Percentiles rank a stretch among this genome's conserved stretches.
These are phyloP conservation scores for Cucumis melo DNA, from an alignment of 306 rosid species.

Conservation along the genomic window DNA sequence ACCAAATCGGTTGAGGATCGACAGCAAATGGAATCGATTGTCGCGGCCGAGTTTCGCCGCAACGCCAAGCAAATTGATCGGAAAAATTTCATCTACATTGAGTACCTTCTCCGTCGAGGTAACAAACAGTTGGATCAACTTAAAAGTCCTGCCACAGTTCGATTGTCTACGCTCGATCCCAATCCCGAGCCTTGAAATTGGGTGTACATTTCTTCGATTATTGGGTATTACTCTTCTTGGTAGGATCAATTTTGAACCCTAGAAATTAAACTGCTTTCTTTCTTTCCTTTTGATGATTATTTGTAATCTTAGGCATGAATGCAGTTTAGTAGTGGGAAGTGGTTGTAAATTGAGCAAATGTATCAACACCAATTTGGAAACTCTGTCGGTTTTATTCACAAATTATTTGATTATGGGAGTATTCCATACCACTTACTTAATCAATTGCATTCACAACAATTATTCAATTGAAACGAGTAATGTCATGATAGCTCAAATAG, in stretches of 20 bases:
- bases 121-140: slow-evolving; percentile 80
- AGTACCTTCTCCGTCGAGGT: slow-evolving; percentile 64
- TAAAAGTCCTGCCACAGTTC: slow-evolving; percentile 39
- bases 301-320: not conserved
- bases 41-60: slow-evolving; percentile 47
- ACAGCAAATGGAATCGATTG: slow-evolving; percentile 38
- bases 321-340: no score
- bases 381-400: no score
- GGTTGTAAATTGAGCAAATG: no score
- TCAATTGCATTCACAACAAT: no score
- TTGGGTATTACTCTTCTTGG: not conserved
- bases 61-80: slow-evolving; percentile 55
- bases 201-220: not conserved
- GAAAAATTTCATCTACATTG: slow-evolving; percentile 65
- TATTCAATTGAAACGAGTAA: no score
- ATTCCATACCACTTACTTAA: no score
- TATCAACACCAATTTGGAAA: no score
- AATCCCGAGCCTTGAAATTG: slow-evolving; percentile 11
- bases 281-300: not conserved
- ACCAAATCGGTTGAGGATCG: slow-evolving; percentile 47
- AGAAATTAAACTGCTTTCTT: not conserved
- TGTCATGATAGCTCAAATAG: no score
- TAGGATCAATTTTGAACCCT: not conserved
- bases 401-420: no score
- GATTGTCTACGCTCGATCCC: slow-evolving; percentile 36